These are phyloP conservation scores for Closterium sp. DNA, from an alignment of 139 green algal genomes.

Conservation along the genomic window DNA sequence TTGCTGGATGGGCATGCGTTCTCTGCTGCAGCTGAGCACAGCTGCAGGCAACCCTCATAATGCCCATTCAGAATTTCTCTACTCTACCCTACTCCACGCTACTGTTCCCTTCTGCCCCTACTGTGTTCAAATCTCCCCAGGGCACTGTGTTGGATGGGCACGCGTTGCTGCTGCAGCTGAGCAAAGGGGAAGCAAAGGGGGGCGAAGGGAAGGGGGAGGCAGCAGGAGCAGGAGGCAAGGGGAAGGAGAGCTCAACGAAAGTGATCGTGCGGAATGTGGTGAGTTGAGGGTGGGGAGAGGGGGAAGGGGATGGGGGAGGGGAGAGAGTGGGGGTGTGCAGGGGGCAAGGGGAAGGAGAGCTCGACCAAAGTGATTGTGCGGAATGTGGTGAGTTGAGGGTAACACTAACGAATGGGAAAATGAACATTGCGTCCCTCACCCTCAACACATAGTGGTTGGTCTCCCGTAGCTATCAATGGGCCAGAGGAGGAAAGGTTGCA, in stretches of 20 bases:
- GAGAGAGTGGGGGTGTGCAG: too few relatives aligned
- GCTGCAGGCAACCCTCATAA: background rate
- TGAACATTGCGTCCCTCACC: too few relatives aligned
- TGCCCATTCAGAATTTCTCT: too few relatives aligned
- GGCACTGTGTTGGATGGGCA: slow-evolving; percentile 84
- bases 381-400: slow-evolving; percentile 69
- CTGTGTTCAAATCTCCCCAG: slow-evolving; percentile 49
- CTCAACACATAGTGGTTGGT: too few relatives aligned
- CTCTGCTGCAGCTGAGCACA: background rate
- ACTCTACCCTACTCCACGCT: background rate
- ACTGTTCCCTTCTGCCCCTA: background rate
- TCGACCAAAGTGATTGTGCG: slow-evolving; percentile 87
- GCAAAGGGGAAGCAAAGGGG: slow-evolving; percentile 6
- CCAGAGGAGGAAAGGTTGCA: too few relatives aligned
- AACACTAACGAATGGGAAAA: too few relatives aligned
- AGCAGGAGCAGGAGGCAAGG: slow-evolving; percentile 23
- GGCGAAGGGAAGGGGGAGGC: background rate
- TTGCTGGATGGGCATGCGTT: background rate
- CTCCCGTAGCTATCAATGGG: too few relatives aligned
- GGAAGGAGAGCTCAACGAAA: slow-evolving; percentile 64
- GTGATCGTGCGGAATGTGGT: slow-evolving; percentile 93
- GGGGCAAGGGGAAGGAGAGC: slow-evolving; percentile 25
- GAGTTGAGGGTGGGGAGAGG: slow-evolving; percentile 21
- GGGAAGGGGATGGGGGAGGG: too few relatives aligned
- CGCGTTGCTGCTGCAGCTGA: slow-evolving; percentile 66